Evolutionary conservation across 495 filamentous ascomycete genomes (phyloP).

Genomic region (Aspergillus coremiiformis): DNA sequence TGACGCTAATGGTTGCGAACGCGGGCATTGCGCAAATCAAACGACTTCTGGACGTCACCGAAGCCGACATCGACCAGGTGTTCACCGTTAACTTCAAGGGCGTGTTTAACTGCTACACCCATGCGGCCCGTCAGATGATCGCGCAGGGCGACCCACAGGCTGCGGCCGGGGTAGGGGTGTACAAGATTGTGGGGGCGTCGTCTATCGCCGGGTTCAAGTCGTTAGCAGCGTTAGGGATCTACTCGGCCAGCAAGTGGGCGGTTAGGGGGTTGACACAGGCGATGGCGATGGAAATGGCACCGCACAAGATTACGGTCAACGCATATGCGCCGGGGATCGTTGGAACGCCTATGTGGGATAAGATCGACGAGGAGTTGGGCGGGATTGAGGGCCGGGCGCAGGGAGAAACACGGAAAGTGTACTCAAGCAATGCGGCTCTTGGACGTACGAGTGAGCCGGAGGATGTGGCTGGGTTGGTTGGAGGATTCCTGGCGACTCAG

Average conservation of each 20-base stretch:
- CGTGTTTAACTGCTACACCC: slow-evolving; percentile 59
- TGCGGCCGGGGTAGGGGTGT: slow-evolving; percentile 33
- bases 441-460: slow-evolving; percentile 47
- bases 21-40: slow-evolving; percentile 64
- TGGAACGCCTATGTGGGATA: slow-evolving; percentile 54
- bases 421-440: slow-evolving; percentile 42
- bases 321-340: slow-evolving; percentile 58
- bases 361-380: slow-evolving; percentile 47
- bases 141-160: slow-evolving; percentile 7
- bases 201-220: slow-evolving; percentile 52
- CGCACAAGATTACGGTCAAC: slow-evolving; percentile 54
- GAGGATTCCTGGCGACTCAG: slow-evolving; percentile 45
- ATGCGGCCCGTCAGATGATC: slow-evolving; percentile 59
- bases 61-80: slow-evolving; percentile 49
- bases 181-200: slow-evolving; percentile 48
- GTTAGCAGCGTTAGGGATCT: slow-evolving; percentile 44
- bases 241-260: slow-evolving; percentile 53
- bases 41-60: slow-evolving; percentile 50
- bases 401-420: slow-evolving; percentile 45
- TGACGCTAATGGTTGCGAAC: slow-evolving; percentile 29
- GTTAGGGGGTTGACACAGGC: slow-evolving; percentile 51
- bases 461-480: slow-evolving; percentile 51
- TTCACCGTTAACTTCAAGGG: slow-evolving; percentile 54
- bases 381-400: slow-evolving; percentile 36
- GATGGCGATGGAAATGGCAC: slow-evolving; percentile 51